phyloP scores from a whole-genome alignment of 345 rosid species.

The Hypericum perforatum region DNA sequence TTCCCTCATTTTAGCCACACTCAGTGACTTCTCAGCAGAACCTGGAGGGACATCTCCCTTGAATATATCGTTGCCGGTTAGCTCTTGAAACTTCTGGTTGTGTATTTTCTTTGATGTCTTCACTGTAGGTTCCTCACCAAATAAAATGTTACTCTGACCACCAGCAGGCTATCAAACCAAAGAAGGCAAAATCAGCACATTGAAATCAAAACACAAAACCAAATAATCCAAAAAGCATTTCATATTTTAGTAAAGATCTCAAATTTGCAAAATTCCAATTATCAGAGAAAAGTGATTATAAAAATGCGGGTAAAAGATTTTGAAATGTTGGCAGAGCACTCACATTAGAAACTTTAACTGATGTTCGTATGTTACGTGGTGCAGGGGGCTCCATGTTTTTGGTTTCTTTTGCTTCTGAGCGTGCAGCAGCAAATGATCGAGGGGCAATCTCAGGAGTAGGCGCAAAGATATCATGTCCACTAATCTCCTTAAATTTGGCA shows the following conservation, averaged over 20 bases:
- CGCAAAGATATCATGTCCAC: conserved; percentile 25
- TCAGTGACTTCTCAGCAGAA: conserved; percentile 15
- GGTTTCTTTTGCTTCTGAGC: background rate
- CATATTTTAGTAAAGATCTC: too few relatives aligned
- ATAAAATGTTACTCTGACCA: conserved; percentile 62
- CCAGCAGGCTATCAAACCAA: conserved; percentile 49
- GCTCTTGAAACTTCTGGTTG: conserved; percentile 22
- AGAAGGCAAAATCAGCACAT: background rate
- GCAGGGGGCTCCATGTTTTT: background rate
- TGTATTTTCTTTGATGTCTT: conserved; percentile 18
- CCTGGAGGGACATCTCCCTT: conserved; percentile 22
- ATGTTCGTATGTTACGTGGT: conserved; percentile 1
- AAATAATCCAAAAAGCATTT: too few relatives aligned
- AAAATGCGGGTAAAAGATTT: too few relatives aligned
- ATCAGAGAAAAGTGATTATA: too few relatives aligned
- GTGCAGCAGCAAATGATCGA: conserved; percentile 11
- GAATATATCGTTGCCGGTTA: conserved; percentile 20
- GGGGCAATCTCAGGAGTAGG: conserved; percentile 16
- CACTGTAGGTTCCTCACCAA: conserved; percentile 44
- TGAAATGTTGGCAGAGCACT: too few relatives aligned
- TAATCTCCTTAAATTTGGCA: conserved; percentile 23
- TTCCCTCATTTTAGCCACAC: conserved; percentile 18
- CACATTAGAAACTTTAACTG: conserved; percentile 3
- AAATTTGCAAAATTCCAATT: too few relatives aligned
- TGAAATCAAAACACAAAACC: background rate